Percentiles rank a stretch among this genome's conserved stretches.
Evolutionary conservation across 768 basidiomycete species (phyloP).

Genomic region (Psilocybe cyanescens): DNA sequence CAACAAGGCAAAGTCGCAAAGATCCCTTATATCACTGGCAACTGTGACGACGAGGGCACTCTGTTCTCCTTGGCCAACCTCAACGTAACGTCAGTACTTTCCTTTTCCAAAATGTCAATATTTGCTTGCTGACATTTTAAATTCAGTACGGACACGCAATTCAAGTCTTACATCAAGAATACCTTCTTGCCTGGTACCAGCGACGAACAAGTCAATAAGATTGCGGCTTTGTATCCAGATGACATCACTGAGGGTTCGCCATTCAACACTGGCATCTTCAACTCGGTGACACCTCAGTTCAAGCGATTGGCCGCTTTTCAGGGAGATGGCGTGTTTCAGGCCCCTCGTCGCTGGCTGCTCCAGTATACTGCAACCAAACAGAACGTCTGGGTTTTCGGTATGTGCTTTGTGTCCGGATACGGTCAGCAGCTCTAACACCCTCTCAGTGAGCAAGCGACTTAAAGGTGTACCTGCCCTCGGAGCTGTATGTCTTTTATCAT

Average conservation of each 20-base stretch:
- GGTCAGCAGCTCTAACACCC: background rate
- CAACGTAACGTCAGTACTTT: constrained; percentile 46
- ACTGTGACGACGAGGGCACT: constrained; percentile 67
- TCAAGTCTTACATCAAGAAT: constrained; percentile 25
- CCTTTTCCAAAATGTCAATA: background rate
- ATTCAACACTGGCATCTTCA: constrained; percentile 49
- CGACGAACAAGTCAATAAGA: constrained; percentile 26
- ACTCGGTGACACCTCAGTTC: constrained; percentile 45
- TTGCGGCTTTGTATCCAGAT: constrained; percentile 40
- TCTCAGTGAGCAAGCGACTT: constrained; percentile 46
- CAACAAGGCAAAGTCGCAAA: constrained; percentile 47
- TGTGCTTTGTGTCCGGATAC: background rate
- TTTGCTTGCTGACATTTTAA: background rate
- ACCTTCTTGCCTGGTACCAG: constrained; percentile 35
- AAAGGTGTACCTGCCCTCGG: constrained; percentile 45
- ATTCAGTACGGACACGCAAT: constrained; percentile 26
- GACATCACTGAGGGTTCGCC: constrained; percentile 51
- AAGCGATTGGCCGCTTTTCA: constrained; percentile 43
- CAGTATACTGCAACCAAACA: constrained; percentile 17
- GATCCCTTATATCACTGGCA: constrained; percentile 54
- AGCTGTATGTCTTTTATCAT: constrained; percentile 32
- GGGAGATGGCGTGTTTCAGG: constrained; percentile 56
- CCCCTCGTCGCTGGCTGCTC: constrained; percentile 50
- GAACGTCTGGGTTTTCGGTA: constrained; percentile 8
- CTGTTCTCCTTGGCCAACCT: constrained; percentile 48